Base-by-base conservation (phyloP, 2,329 filamentous ascomycete species). In the Sclerotinia glacialis region DNA sequence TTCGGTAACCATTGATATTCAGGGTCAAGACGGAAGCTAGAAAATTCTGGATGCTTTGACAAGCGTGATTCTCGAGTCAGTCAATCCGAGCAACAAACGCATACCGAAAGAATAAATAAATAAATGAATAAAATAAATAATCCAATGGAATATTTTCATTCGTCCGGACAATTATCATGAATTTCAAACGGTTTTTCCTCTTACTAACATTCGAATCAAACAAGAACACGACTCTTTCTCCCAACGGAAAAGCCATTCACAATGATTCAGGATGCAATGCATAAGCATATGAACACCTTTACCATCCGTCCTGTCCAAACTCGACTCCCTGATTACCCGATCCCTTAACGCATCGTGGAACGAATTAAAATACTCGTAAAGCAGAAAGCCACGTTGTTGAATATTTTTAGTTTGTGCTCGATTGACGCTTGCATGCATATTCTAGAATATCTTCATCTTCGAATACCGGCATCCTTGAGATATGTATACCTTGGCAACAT, bases 301-400 rank as follows among this genome's bases (percentile, higher is more conserved):
- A 18, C 37, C 49, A 21, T 40, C 26, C 23, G 26, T 64, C 34
- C 61, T 55, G 53, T 55, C 53, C 53, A 5, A 55, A 40, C 53
- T 26, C 53, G 53, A 26, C 61, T 54, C 26, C 47, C 42, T 54
- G 9, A 64, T 31, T 14, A 6, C 23, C 28, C 23, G 12, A 26
- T 11, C 14, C 26, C 7, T 54, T 12, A 12, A 42, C 40, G 31
- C 34, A 26, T 31, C 18, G 16, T 11, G 12, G n/a, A 28, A 59
- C 63, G n/a, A 60, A 65, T 60, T 6, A 65, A 65, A 65, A 65
- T 65, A 65, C 44, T 34, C 54, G 58, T 7, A 50, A 58, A 8
- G 8, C 40, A 28, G 18, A 18, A 18, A 18, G 8, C 28, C 26
- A 16, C 34, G 18, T 28, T 11, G 9, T n/a, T 18, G 49, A n/a